These are phyloP conservation scores for Heliosperma pusillum DNA, from an alignment of 148 eudicot species.

Conservation along the genomic window DNA sequence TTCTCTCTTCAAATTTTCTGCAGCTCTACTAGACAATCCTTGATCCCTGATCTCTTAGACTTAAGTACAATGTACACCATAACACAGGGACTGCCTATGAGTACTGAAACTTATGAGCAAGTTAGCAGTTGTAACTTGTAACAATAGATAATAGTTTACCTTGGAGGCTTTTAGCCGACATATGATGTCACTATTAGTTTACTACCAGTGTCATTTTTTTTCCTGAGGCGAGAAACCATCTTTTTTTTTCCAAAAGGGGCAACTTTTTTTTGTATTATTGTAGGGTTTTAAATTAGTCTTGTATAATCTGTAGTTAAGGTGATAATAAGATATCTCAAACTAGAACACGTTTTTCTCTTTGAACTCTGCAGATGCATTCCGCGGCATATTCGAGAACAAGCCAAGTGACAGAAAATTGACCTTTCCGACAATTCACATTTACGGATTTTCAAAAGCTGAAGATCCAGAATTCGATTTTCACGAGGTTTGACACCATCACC, in stretches of 20 bases:
- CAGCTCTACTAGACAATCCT: not conserved
- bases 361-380: conserved; percentile 54
- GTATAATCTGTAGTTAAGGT: not conserved
- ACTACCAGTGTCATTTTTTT: no score
- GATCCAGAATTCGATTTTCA: conserved; percentile 93
- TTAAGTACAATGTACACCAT: not conserved
- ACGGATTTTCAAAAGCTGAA: conserved; percentile 85
- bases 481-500: conserved; percentile 47
- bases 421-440: conserved; percentile 75
- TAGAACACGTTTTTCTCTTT: conserved; percentile 6
- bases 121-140: not conserved
- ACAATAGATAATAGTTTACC: not conserved
- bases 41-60: not conserved
- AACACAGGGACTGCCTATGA: not conserved
- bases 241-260: no score
- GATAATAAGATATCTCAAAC: not conserved
- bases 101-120: not conserved
- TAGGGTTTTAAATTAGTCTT: not conserved
- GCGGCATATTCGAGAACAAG: conserved; percentile 53
- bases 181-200: not conserved
- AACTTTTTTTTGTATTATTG: not conserved
- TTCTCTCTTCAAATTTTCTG: not conserved
- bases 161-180: not conserved
- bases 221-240: no score
- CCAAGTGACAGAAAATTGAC: conserved; percentile 29